These are phyloP conservation scores for Neurospora sp. DNA, from an alignment of 495 filamentous ascomycete species.

Conservation along the genomic window DNA sequence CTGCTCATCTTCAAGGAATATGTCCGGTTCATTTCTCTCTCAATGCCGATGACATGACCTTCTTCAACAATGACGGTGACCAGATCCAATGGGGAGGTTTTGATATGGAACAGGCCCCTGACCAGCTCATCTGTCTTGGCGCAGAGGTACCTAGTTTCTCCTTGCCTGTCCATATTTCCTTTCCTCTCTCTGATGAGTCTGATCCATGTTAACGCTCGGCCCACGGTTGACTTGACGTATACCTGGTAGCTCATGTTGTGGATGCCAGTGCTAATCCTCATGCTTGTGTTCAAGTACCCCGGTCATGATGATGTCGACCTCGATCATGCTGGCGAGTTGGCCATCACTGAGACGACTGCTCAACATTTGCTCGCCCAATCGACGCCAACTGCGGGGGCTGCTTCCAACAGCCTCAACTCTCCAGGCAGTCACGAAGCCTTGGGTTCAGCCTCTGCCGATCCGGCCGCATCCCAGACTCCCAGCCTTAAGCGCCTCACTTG, in stretches of 20 bases:
- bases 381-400: fast-evolving
- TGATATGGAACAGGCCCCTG: not conserved
- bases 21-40: not conserved
- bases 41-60: not conserved
- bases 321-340: fast-evolving
- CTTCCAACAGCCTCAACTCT: not conserved
- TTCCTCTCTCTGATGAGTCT: not conserved
- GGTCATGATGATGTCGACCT: not conserved
- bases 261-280: not conserved
- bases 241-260: not conserved
- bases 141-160: not conserved
- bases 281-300: not conserved
- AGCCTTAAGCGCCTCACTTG: not conserved
- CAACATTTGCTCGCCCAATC: not conserved
- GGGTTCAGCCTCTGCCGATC: not conserved
- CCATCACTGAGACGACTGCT: not conserved
- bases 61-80: not conserved
- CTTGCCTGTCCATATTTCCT: not conserved
- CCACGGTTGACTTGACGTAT: not conserved
- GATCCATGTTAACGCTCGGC: not conserved
- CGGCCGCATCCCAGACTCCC: not conserved
- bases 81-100: fast-evolving
- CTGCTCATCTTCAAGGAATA: fast-evolving
- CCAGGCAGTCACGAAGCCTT: not conserved
- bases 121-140: not conserved